These are phyloP conservation scores for Mycena metata DNA, from an alignment of 768 basidiomycete genomes.

Conservation along the genomic window DNA sequence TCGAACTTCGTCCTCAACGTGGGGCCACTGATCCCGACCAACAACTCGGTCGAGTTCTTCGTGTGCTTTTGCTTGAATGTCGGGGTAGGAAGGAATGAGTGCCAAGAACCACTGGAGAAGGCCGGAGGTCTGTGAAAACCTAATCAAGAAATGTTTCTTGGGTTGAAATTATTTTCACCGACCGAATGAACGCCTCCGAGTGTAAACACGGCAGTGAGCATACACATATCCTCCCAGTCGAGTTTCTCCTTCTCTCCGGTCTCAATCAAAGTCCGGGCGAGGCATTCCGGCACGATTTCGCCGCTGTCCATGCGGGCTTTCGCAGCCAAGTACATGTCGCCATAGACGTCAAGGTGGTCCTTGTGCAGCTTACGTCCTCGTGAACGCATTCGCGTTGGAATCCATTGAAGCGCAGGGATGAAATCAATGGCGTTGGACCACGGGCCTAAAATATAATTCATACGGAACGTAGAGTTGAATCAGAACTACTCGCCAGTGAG, in stretches of 20 bases:
- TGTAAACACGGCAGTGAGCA: constrained; percentile 47
- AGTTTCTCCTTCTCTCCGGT: constrained; percentile 45
- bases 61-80: constrained; percentile 48
- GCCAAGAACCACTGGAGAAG: constrained; percentile 52
- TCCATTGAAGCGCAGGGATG: constrained; percentile 33
- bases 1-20: constrained; percentile 40
- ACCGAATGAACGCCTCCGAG: constrained; percentile 52
- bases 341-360: constrained; percentile 47
- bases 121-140: constrained; percentile 45
- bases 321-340: constrained; percentile 45
- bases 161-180: neutral
- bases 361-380: constrained; percentile 39
- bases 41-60: constrained; percentile 53
- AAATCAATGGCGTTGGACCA: constrained; percentile 43
- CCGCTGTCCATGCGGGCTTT: constrained; percentile 46
- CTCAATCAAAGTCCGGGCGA: constrained; percentile 48
- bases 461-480: neutral
- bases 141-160: neutral
- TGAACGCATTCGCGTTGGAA: constrained; percentile 34
- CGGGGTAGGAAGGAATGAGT: constrained; percentile 45
- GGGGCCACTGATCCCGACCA: constrained; percentile 46
- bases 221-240: constrained; percentile 48
- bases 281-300: constrained; percentile 50
- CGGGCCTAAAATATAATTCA: constrained; percentile 28
- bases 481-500: constrained; percentile 21